phyloP scores from a whole-genome alignment of 805 yeast species.

The Myxozyma neglecta region DNA sequence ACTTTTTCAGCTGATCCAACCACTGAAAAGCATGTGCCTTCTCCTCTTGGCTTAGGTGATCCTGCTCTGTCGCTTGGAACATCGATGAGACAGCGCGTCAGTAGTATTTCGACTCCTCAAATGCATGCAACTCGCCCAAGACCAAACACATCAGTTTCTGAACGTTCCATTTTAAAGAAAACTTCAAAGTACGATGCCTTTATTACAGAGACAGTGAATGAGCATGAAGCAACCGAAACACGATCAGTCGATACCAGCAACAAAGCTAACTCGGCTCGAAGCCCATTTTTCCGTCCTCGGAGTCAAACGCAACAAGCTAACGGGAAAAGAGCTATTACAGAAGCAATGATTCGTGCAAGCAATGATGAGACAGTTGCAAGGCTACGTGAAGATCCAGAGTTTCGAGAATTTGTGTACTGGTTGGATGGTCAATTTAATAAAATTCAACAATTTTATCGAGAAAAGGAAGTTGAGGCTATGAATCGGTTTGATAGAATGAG shows the following conservation, averaged over 20 bases:
- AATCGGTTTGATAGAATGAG: constrained; percentile 75
- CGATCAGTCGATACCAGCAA: not conserved
- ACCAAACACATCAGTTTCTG: not conserved
- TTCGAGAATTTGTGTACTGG: constrained; percentile 47
- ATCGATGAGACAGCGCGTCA: not conserved
- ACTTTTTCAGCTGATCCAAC: constrained; percentile 14
- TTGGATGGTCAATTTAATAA: constrained; percentile 62
- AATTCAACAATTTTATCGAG: constrained; percentile 61
- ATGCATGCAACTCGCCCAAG: not conserved
- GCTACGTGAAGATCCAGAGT: constrained; percentile 36
- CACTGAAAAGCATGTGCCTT: constrained; percentile 4
- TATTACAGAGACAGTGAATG: not conserved
- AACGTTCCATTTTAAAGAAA: constrained; percentile 12
- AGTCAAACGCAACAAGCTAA: not conserved
- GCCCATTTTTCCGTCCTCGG: constrained; percentile 4
- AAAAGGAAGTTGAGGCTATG: constrained; percentile 60
- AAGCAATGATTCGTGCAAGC: constrained; percentile 1
- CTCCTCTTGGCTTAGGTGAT: constrained; percentile 20
- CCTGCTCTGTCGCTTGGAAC: constrained; percentile 13
- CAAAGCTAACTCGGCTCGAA: not conserved
- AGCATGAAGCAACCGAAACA: not conserved
- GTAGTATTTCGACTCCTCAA: not conserved
- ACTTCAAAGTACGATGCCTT: constrained; percentile 6
- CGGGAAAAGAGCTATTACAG: not conserved
- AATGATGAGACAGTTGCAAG: constrained; percentile 9